Evolutionary conservation across 2,329 filamentous ascomycete genomes (phyloP), one percentile per base, ranked within the genome.

Genomic region (Penicillium crustosum): DNA sequence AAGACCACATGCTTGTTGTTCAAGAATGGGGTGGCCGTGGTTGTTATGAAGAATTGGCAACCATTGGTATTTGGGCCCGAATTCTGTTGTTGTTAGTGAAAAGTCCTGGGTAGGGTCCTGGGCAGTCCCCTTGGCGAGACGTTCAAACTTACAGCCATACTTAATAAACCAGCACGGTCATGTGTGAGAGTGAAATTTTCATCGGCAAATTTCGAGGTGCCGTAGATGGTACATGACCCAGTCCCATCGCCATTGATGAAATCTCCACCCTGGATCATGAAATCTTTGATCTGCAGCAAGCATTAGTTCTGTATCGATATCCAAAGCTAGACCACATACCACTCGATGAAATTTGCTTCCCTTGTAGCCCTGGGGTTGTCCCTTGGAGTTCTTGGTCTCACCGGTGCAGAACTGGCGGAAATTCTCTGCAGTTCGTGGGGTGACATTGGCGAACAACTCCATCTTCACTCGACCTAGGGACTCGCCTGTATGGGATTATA

Each of bases 251-350:
- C 91, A 69, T 96, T 92, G 61, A 96, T 80, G 75, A 97, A 97
- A 76, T 99, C 94, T 53, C 94, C 94, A 45, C 93, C 93, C 76
- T 99, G 94, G 70, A 94, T 90, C 93, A 97, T 97, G 79, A 97
- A 97, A 69, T 90, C 89, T 77, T 90, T 90, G 74, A 97, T 96
- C 91, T 95, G 64, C 35, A 38, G 19, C 42, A 33, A 25, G 13
- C 49, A 47, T 51, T 49, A 57, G 33, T 39, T 36, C 21, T 6
- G 6, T 6, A 15, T 48, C 17, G 15, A 41, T 35, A 38, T 7
- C 36, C 21, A 25, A 35, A 23, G 52, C 49, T 5, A 57, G 59
- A 55, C 81, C 17, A 61, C 89, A 68, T 77, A 95, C 91, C 68
- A 97, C 91, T 58, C 94, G 88, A 77, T 97, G 94, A 70, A 97